Base-by-base conservation (phyloP, 768 basidiomycete genomes). In the Phylloporus rhodoxanthus region DNA sequence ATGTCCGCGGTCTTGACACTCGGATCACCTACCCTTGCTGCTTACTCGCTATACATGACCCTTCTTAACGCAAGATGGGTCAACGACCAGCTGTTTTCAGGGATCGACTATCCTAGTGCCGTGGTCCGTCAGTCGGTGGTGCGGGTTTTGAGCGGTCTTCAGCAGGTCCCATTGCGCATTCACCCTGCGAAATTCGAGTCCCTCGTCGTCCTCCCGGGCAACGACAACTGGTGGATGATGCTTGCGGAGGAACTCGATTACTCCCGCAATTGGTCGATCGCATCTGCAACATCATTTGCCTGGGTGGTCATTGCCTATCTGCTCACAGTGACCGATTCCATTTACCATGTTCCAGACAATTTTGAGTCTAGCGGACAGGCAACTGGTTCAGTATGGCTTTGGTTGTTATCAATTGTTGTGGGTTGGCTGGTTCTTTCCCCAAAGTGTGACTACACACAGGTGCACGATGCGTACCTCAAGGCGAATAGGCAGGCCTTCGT, bases 271-370 rank as follows among this genome's bases (percentile, higher is more conserved):
- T 75, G 73, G 74, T 65, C 70, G 0, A 62, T 74, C 21, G 57
- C 75, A 5, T 67, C 72, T 13, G 68, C 60, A 2, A 64, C 66
- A 7, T 70, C 68, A 1, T 72, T 77, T 17, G 55, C 58, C 1
- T 78, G 74, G 74, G 75, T 76, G 4, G 48, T 72, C 33, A 57
- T 76, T 8, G 74, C 75, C 0, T 76, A 75, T 47, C 21, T 62
- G 14, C 47, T 61, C 13, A 53, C 51, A 0, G 60, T 53, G 20
- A 17, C 40, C 7, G 34, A 56, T 29, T 60, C 56, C 8, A 45
- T 57, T 39, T 52, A n/a, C 7, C 5, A 41, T 23, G 38, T 67
- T 3, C 25, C 25, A 11, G 51, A 52, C 6, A 25, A 59, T n/a
- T 5, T 17, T 14, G 17, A 2, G 3, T n/a, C 34, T 17, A 3